phyloP scores from a whole-genome alignment of 192 early-diverging fungal species.

The Gigaspora rosea region DNA sequence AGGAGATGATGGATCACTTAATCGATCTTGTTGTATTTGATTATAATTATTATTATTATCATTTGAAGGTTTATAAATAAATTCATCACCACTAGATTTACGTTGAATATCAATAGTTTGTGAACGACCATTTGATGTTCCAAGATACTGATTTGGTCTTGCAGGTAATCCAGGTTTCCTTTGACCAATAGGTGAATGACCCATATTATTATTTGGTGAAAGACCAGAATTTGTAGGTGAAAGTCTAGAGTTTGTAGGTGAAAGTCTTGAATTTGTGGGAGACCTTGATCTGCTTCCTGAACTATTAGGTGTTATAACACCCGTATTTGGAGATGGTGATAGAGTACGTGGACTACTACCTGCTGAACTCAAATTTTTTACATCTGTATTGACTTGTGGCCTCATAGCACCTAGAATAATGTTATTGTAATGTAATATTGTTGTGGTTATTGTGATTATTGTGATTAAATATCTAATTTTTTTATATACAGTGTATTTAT shows the following conservation, averaged over 20 bases:
- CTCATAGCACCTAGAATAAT: background rate
- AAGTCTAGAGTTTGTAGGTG: no score
- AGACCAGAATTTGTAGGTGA: no score
- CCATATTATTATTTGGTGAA: no score
- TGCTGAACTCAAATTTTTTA: background rate
- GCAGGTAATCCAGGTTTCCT: background rate
- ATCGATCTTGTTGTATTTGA: background rate
- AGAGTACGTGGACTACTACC: background rate
- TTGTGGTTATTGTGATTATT: background rate
- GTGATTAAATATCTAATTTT: no score
- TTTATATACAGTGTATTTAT: no score
- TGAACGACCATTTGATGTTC: background rate
- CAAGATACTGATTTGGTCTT: background rate
- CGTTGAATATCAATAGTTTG: constrained; percentile 7
- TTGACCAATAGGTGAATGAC: background rate
- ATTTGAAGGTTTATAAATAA: background rate
- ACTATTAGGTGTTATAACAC: no score
- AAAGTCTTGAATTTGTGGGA: no score
- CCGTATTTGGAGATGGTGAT: background rate
- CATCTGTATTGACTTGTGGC: background rate
- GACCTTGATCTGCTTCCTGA: no score
- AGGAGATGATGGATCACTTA: background rate
- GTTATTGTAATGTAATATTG: no score
- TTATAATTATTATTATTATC: background rate
- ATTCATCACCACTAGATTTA: background rate